Conservation (phyloP, 2,329 filamentous ascomycete species). For the Tympanopsis confertula region DNA sequence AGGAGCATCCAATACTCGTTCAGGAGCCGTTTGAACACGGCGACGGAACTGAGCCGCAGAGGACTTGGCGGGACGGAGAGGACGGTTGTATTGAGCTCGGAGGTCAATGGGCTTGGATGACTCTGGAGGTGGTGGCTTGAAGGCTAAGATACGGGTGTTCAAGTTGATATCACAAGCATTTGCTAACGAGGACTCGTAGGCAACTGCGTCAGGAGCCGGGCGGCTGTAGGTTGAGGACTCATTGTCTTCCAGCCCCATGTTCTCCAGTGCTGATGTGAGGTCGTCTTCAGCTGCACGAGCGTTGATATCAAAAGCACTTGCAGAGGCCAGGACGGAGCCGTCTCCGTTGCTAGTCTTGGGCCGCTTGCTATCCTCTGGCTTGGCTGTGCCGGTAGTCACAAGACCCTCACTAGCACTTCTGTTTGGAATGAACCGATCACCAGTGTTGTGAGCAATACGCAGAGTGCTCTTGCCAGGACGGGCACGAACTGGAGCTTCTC, state of each 20-base stretch:
- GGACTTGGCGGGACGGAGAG: conserved; percentile 66
- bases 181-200: conserved; percentile 84
- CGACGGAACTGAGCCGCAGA: conserved; percentile 78
- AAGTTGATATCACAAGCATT: conserved; percentile 84
- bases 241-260: conserved; percentile 63
- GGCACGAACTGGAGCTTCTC: conserved; percentile 40
- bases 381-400: conserved; percentile 67
- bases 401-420: conserved; percentile 81
- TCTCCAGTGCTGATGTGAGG: conserved; percentile 66
- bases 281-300: conserved; percentile 48
- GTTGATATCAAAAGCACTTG: conserved; percentile 52
- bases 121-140: conserved; percentile 96
- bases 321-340: conserved; percentile 66
- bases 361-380: conserved; percentile 69
- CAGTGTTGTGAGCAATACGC: conserved; percentile 46
- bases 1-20: conserved; percentile 90
- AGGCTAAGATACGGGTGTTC: conserved; percentile 90
- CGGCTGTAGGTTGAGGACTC: conserved; percentile 64
- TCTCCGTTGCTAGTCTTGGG: conserved; percentile 63
- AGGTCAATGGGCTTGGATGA: conserved; percentile 97
- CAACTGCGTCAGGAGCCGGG: conserved; percentile 74
- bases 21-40: conserved; percentile 84
- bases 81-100: conserved; percentile 93
- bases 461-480: conserved; percentile 63
- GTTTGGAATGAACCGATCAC: conserved; percentile 94